Conservation (phyloP, 495 filamentous ascomycete genomes). For the Penicillium coprophilum region DNA sequence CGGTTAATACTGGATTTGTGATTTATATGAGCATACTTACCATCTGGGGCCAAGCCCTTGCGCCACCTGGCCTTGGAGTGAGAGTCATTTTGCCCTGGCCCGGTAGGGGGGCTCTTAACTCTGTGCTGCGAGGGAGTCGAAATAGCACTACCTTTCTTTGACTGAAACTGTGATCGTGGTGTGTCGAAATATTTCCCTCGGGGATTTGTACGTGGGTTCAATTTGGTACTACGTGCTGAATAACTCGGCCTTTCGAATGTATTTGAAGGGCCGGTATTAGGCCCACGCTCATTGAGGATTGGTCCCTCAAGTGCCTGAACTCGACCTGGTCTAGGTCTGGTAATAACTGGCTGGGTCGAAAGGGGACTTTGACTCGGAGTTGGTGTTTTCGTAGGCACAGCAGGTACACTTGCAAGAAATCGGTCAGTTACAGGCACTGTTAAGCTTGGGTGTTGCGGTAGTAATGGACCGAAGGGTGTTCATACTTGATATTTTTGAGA, state of each 20-base stretch:
- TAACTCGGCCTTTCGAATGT: neutral
- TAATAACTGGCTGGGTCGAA: neutral
- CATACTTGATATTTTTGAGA: neutral
- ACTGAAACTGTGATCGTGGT: neutral
- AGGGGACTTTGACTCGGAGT: neutral
- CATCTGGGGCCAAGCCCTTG: neutral
- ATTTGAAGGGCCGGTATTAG: neutral
- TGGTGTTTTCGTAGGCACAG: too few relatives aligned
- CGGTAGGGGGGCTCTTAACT: too few relatives aligned
- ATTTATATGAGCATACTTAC: neutral
- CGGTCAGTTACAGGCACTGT: neutral
- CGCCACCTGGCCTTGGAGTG: slow-evolving; percentile 1
- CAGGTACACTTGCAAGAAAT: neutral
- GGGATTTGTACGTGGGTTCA: neutral
- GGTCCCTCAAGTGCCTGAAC: neutral
- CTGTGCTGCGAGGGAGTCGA: neutral
- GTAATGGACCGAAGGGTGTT: neutral
- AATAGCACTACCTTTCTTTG: neutral
- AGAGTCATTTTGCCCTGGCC: neutral
- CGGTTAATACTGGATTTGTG: neutral
- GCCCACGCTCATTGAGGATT: neutral
- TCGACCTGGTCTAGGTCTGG: neutral
- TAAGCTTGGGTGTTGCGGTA: neutral
- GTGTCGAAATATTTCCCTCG: neutral
- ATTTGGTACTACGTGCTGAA: neutral